Evolutionary conservation across 768 basidiomycete species (phyloP), one percentile per base, ranked within the genome.

Genomic region (Amanita inopinata): DNA sequence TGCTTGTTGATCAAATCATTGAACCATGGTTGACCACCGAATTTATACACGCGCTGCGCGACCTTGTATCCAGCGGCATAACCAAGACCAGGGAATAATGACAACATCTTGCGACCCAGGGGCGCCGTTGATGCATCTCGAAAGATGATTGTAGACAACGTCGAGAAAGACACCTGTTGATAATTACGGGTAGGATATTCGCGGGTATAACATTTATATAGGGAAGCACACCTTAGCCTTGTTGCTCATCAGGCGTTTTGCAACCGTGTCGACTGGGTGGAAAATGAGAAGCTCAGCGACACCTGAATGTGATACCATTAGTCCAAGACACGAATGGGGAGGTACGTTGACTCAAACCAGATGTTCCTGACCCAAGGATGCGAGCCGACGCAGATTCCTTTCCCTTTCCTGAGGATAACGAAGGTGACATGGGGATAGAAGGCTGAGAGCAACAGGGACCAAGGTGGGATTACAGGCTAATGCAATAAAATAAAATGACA

Each of bases 181-280:
- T n/a, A 19, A 25, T 27, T 30, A 30, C 27, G 25, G 18, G 40
- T 8, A 20, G 12, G 31, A 23, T 18, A 8, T 22, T 14, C 12
- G 8, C 4, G 36, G 11, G 20, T 2, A 10, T 15, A 40, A 59
- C 15, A 10, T 11, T 24, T 31, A 5, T 23, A 7, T 8, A 22
- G n/a, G 48, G 37, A n/a, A n/a, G n/a, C n/a, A n/a, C 44, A 80
- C 88, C 73, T 84, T 86, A 48, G 72, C 70, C 69, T 92, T 92
- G 76, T 97, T 96, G 61, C 89, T 93, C 94, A 99, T 99, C 40
- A 99, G 62, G 25, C 94, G 83, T 63, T 99, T 99, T n/a, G 96
- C 91, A 42, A 97, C 81, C 1, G 96, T 99, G 64, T 99, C 92
- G 17, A 91, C 87, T 14, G 92, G 92, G 59, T 96, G 92, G 67